Evolutionary conservation across 1,139 yeast genomes (phyloP).

Genomic region (Arxiozyma slooffiae): DNA sequence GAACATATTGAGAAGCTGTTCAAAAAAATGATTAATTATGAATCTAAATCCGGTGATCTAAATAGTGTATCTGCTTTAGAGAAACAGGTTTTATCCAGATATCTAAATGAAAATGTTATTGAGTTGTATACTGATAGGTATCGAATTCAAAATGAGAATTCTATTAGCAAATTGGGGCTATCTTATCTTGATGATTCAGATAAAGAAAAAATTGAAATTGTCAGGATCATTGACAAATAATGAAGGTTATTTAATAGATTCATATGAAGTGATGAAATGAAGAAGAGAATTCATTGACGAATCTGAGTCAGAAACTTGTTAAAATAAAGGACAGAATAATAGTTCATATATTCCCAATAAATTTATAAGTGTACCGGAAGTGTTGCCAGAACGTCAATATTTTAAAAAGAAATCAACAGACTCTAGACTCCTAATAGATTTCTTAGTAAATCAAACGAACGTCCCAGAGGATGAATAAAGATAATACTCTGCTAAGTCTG

Average conservation of each 20-base stretch:
- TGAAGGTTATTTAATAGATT: constrained; percentile 1
- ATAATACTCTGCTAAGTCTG: not conserved
- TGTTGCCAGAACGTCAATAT: constrained; percentile 29
- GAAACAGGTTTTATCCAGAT: constrained; percentile 52
- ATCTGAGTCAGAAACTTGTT: not conserved
- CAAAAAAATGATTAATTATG: constrained; percentile 43
- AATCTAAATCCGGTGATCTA: constrained; percentile 55
- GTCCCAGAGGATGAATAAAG: constrained; percentile 14
- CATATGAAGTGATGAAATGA: constrained; percentile 12
- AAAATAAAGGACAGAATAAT: constrained; percentile 12
- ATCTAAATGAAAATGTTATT: constrained; percentile 44
- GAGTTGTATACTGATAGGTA: constrained; percentile 35
- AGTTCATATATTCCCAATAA: constrained; percentile 20
- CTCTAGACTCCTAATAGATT: constrained; percentile 24
- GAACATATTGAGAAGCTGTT: constrained; percentile 36
- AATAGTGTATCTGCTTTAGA: constrained; percentile 60
- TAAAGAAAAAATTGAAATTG: not conserved
- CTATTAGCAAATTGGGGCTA: constrained; percentile 26
- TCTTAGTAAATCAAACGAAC: constrained; percentile 26
- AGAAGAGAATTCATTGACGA: not conserved
- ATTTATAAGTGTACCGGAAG: constrained; percentile 21
- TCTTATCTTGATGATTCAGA: constrained; percentile 15
- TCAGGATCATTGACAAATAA: constrained; percentile 9
- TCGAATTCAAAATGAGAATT: constrained; percentile 23
- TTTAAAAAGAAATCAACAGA: constrained; percentile 27